Conservation (phyloP, 768 basidiomycete genomes). For the Pleurotus tuoliensis region DNA sequence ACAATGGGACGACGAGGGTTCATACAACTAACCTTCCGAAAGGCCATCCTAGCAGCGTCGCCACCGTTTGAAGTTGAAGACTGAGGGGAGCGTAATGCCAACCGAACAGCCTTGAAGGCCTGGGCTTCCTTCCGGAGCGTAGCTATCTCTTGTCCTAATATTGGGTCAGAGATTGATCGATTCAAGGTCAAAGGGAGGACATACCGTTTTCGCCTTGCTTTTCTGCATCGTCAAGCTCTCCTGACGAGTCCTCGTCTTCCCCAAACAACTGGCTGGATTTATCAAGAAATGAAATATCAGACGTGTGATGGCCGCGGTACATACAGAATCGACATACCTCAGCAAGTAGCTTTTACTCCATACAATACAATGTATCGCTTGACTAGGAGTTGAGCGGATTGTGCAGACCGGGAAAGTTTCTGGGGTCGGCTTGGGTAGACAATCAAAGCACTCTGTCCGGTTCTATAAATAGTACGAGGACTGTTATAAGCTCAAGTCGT, state of each 20-base stretch:
- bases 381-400: conserved; percentile 93
- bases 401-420: conserved; percentile 98
- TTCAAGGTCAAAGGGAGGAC: conserved; percentile 12
- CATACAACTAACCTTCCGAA: conserved; percentile 66
- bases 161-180: not conserved
- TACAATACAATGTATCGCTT: conserved; percentile 97
- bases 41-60: conserved; percentile 66
- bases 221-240: conserved; percentile 89
- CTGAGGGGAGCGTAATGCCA: conserved; percentile 47
- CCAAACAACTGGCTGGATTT: conserved; percentile 82
- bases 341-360: conserved; percentile 98
- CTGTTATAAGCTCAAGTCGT: too few species aligned
- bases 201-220: conserved; percentile 91
- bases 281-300: not conserved
- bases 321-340: conserved; percentile 42
- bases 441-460: conserved; percentile 92
- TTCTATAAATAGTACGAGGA: conserved; percentile 43
- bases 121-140: conserved; percentile 84
- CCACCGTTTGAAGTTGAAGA: conserved; percentile 24
- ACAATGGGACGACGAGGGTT: not conserved
- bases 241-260: conserved; percentile 78
- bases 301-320: too few species aligned
- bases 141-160: conserved; percentile 82
- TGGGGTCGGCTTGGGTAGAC: conserved; percentile 87
- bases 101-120: conserved; percentile 81